Evolutionary conservation across 1,284 basidiomycete species (phyloP), one percentile per base, ranked within the genome.

Genomic region (Pseudozyma pruni): DNA sequence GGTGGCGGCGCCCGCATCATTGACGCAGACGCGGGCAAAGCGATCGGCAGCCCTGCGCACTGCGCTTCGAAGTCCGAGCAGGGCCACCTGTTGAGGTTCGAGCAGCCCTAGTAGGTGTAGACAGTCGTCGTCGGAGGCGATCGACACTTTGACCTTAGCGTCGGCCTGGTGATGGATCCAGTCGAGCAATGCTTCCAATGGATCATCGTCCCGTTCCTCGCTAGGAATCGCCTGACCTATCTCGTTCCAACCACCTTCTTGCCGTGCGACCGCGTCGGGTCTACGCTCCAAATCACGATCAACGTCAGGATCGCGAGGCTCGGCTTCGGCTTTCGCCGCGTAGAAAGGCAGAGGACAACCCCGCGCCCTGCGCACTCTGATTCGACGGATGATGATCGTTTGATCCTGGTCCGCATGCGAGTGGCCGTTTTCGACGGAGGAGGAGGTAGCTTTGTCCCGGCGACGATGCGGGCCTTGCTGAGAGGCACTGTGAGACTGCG

Each of bases 381-480:
- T 52, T 6, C 66, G 57, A 9, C 72, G 72, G 35, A 70, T 64
- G 37, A 57, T 63, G 37, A 74, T 62, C 53, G 55, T 71, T 48
- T 70, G 67, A 37, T 74, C 59, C 27, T 62, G 58, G 9, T 52
- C 45, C 25, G 58, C 52, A 43, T 60, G 53, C 20, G 44, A n/a
- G n/a, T n/a, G n/a, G n/a, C n/a, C n/a, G n/a, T n/a, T n/a, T n/a
- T n/a, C n/a, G n/a, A n/a, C n/a, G n/a, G n/a, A n/a, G n/a, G n/a
- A n/a, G n/a, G n/a, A n/a, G n/a, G n/a, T n/a, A n/a, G n/a, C n/a
- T n/a, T n/a, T n/a, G n/a, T n/a, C n/a, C n/a, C n/a, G n/a, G n/a
- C n/a, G n/a, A n/a, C n/a, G 73, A 43, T 75, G 70, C 11, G 73
- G 73, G 9, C 73, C 73, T 8, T 70, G 44, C 31, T 75, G 73